phyloP scores from a whole-genome alignment of 805 yeast species.

The Tetrapisispora arboricola region DNA sequence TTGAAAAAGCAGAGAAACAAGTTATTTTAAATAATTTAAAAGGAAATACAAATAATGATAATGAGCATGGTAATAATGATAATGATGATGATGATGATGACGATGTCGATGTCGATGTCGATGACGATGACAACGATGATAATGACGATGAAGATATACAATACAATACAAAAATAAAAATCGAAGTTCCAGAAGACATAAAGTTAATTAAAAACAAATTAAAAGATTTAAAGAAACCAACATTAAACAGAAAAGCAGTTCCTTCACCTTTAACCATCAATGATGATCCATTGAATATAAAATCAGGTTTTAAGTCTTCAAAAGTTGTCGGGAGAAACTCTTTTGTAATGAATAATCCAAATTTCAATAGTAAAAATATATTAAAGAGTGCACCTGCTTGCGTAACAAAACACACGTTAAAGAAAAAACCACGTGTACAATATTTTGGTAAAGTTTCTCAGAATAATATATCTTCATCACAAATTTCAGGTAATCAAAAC shows the following conservation, averaged over 20 bases:
- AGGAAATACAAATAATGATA: background rate
- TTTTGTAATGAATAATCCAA: background rate
- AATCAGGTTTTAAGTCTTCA: background rate
- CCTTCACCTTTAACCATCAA: constrained; percentile 21
- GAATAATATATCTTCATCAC: background rate
- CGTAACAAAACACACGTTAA: constrained; percentile 13
- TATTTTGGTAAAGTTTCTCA: constrained; percentile 15
- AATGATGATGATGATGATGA: background rate
- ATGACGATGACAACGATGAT: background rate
- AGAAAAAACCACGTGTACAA: constrained; percentile 19
- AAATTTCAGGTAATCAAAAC: background rate
- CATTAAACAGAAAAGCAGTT: constrained; percentile 19
- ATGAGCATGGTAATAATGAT: background rate
- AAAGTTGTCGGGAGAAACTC: background rate
- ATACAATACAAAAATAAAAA: background rate
- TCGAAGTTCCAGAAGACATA: background rate
- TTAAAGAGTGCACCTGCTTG: constrained; percentile 20
- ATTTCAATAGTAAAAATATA: background rate
- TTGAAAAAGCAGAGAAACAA: constrained; percentile 17
- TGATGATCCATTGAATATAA: background rate
- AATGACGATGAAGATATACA: background rate
- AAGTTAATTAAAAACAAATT: background rate
- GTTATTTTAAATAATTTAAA: constrained; percentile 8
- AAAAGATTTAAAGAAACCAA: constrained; percentile 4
- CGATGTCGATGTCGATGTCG: no score